Evolutionary conservation across 1,284 basidiomycete species (phyloP).

Genomic region (Trametes versicolor): DNA sequence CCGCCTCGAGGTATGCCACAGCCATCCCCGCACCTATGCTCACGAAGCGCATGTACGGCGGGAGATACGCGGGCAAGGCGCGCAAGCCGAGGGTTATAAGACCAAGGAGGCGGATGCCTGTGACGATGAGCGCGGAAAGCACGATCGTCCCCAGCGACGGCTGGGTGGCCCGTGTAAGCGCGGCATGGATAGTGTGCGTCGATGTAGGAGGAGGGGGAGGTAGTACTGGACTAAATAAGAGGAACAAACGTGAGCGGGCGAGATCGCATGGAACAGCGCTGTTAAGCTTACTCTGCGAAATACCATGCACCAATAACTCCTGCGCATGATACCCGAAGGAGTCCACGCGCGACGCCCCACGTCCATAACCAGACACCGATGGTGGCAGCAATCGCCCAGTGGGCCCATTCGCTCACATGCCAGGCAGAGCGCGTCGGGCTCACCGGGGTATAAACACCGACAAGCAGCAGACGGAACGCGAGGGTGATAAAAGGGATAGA

Average conservation of each 20-base stretch:
- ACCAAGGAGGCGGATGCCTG: slow-evolving; percentile 67
- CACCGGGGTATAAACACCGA: slow-evolving; percentile 65
- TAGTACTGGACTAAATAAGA: slow-evolving; percentile 54
- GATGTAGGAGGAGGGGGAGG: slow-evolving; percentile 62
- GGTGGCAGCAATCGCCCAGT: slow-evolving; percentile 81
- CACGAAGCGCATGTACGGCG: slow-evolving; percentile 54
- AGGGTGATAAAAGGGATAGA: slow-evolving; percentile 90
- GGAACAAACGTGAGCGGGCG: background rate
- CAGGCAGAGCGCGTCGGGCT: slow-evolving; percentile 62
- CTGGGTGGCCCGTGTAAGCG: slow-evolving; percentile 81
- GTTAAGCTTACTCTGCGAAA: slow-evolving; percentile 74
- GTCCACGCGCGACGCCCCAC: slow-evolving; percentile 88
- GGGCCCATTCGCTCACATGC: slow-evolving; percentile 83
- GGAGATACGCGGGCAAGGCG: slow-evolving; percentile 64
- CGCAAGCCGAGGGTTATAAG: slow-evolving; percentile 61
- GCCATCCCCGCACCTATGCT: slow-evolving; percentile 53
- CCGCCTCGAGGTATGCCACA: slow-evolving; percentile 65
- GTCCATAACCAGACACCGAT: slow-evolving; percentile 88
- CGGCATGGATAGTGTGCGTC: slow-evolving; percentile 80
- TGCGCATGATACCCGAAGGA: slow-evolving; percentile 82
- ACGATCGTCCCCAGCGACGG: slow-evolving; percentile 85
- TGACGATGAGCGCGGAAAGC: slow-evolving; percentile 81
- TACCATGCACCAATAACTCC: slow-evolving; percentile 94
- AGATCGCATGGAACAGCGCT: background rate
- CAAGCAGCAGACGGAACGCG: slow-evolving; percentile 82